Evolutionary conservation across 805 yeast species (phyloP), one percentile per base, ranked within the genome.

Genomic region (Blastobotrys attinorum): DNA sequence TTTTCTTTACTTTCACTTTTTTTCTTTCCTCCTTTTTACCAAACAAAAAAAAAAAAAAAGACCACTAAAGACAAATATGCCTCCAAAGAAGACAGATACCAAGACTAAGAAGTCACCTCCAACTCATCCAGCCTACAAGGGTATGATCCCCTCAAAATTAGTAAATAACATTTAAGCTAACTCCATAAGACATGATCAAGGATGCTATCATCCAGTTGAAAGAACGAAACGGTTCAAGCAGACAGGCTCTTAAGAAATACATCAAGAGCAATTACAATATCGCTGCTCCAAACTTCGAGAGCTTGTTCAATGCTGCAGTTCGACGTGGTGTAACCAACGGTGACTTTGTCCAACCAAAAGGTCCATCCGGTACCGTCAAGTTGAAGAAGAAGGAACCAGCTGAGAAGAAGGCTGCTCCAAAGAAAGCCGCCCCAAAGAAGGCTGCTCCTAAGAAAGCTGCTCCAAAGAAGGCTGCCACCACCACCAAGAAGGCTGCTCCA

Each of bases 231-330:
- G 95, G 95, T 15, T 56, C 57, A 44, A 75, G 88, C 56, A 89
- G 96, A 64, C 90, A 83, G 63, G 90, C 92, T 10, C 71, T 88
- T 59, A 88, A 87, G 74, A 86, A 86, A 65, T 84, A 77, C 65
- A 79, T 87, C 52, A 78, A 74, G 65, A 66, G 79, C 60, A 74
- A 77, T 67, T 73, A 67, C 67, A 70, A 79, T 52, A 66, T 76
- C 53, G 71, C 72, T 38, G 70, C 83, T n/a, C 44, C 73, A 42
- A 80, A 72, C 62, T 86, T 86, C 59, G 95, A 85, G 61, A 65
- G 79, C 39, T 75, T 78, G 57, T 83, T 87, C 72, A 86, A 86
- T 60, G 46, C 53, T 22, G 92, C 95, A 21, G 70, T 86, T 57
- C 80, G 81, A 69, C 81, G 77, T 62, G 95, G 94, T 52, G 90